phyloP scores from a whole-genome alignment of 2,329 filamentous ascomycete genomes.

The Magnaporthales sp. region DNA sequence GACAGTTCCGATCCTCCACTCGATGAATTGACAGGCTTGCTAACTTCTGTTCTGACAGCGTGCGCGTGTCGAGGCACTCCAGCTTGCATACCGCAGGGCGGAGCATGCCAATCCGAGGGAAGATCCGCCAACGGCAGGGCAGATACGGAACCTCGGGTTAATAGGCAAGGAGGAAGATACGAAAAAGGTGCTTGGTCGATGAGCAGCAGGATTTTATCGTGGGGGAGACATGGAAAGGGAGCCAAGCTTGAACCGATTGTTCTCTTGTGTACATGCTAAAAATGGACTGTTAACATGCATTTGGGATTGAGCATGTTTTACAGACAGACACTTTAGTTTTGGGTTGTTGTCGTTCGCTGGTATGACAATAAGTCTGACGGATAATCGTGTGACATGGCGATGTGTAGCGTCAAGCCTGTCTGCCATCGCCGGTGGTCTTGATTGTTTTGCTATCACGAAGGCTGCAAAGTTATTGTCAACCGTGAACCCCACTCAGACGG shows the following conservation, averaged over 20 bases:
- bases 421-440: background rate
- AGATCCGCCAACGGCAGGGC: slow-evolving; percentile 70
- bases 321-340: background rate
- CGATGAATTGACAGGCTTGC: background rate
- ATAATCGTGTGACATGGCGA: background rate
- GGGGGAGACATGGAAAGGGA: background rate
- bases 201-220: background rate
- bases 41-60: slow-evolving; percentile 41
- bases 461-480: background rate
- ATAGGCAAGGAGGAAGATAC: slow-evolving; percentile 77
- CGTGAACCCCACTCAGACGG: background rate
- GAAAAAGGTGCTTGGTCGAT: slow-evolving; percentile 43
- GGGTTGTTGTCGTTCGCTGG: background rate
- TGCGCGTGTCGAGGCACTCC: slow-evolving; percentile 67
- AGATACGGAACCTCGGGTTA: slow-evolving; percentile 81
- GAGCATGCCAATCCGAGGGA: slow-evolving; percentile 69
- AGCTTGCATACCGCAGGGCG: slow-evolving; percentile 76
- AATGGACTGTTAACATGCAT: background rate
- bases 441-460: background rate
- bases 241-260: background rate
- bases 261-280: background rate
- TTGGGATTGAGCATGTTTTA: background rate
- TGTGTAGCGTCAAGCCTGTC: background rate
- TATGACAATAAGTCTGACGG: background rate
- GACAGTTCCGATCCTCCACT: background rate